Evolutionary conservation across 2,329 filamentous ascomycete species (phyloP), one percentile per base, ranked within the genome.

Genomic region (Sarocladium kiliense): DNA sequence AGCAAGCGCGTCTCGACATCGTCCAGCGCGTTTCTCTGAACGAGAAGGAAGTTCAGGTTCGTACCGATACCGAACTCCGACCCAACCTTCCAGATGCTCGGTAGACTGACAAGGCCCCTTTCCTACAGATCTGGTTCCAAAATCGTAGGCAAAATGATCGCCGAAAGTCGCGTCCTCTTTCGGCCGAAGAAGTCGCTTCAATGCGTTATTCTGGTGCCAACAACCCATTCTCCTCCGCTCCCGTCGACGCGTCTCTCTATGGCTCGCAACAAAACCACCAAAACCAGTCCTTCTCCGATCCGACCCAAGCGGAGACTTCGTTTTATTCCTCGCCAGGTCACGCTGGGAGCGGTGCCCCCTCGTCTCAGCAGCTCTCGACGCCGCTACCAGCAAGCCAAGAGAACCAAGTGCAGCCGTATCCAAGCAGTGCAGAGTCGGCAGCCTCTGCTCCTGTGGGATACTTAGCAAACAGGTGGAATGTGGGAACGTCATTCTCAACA

Each of bases 51-150:
- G 91, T 97, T 36, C 93, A 97, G 85, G 93, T 96, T 75, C 71
- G 86, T 36, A 11, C 19, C 19, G 3, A 53, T 14, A 44, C n/a
- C n/a, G n/a, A n/a, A n/a, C n/a, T n/a, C n/a, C n/a, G n/a, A n/a
- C n/a, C n/a, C n/a, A n/a, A n/a, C n/a, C n/a, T n/a, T n/a, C n/a
- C n/a, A n/a, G n/a, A n/a, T n/a, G n/a, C n/a, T n/a, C n/a, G n/a
- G n/a, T n/a, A n/a, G n/a, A n/a, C n/a, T n/a, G n/a, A n/a, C n/a
- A n/a, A n/a, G n/a, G n/a, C n/a, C n/a, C n/a, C n/a, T n/a, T n/a
- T n/a, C n/a, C n/a, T n/a, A n/a, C 27, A 97, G 93, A 96, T 97
- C 64, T 97, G 93, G 93, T 97, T 97, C 73, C 93, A 97, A 67
- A 97, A 97, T 66, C 85, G 91, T 66, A 83, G 93, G 61, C 93